Base-by-base conservation (phyloP, 1,139 yeast species). In the Lodderomyces jiufengensis region DNA sequence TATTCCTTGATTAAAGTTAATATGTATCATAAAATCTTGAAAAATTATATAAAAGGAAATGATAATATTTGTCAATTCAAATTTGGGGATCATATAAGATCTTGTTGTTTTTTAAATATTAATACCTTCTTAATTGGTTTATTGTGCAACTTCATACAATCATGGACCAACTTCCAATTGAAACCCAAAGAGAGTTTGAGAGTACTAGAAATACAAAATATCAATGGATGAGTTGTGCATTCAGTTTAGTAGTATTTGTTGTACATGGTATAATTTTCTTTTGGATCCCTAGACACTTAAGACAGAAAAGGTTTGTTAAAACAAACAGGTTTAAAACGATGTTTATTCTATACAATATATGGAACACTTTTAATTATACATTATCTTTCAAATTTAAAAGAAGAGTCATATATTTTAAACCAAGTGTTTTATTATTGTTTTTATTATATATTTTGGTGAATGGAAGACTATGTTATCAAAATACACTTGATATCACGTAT, bases 231-330 rank as follows among this genome's bases (percentile, higher is more conserved):
- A 49, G 60, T 9, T 63, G 63, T 40, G 56, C 54, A 0, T 33
- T 63, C 13, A 51, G 59, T 9, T 26, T 67, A 4, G 13, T 49
- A 2, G 39, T 57, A 2, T 51, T 71, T 10, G 36, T 56, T 1
- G 22, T 57, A 3, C 70, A 72, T 52, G 78, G 78, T 4, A 9
- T 67, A 2, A 18, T 70, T 1, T 67, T 70, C 48, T 59, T 61
- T 38, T 69, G 75, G 73, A 49, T 67, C 4, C 76, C 75, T 5
- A 48, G 53, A 24, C 40, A 31, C 22, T 33, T 54, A 9, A 43
- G 58, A 38, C 24, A 30, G 2, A 45, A 45, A 23, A 39, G 59
- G 33, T 33, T 33, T 9, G 32, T 37, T 6, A 32, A 40, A n/a
- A 27, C 49, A n/a, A 29, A 45, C 8, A 39, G 36, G 14, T 44